Evolutionary conservation across 345 rosid species (phyloP), one percentile per base, ranked within the genome.

Genomic region (Pistacia vera): DNA sequence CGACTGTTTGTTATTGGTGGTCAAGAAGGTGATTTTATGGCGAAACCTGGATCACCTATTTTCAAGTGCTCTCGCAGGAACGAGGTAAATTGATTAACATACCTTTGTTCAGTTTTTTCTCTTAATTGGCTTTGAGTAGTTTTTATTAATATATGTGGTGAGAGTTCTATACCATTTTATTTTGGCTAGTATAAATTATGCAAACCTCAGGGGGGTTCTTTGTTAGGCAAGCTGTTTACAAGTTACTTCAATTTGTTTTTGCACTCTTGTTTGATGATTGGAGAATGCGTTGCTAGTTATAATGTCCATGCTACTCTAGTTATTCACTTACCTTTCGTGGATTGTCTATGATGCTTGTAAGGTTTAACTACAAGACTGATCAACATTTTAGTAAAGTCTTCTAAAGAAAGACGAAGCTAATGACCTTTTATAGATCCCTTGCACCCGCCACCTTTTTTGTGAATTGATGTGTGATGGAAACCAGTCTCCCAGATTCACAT

Each of bases 11-110:
- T 95, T 60, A 80, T 93, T 72, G 99, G 98, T 51, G 99, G 99
- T 71, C 99, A 95, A 85, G 99, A 95, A 81, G 99, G 99, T 77
- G 99, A 95, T 88, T 95, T 93, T 84, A 93, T 95, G 99, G 99
- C 99, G 13, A 93, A 92, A 86, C 97, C 98, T 62, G 98, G 98
- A 87, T 96, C 98, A 4, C 94, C 99, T 22, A 91, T 93, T 78
- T 96, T 93, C 88, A 96, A 96, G 81, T 96, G 99, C 86, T 93
- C 99, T 3, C 91, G 95, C 0, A 90, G 98, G 79, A 84, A 84
- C 81, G 98, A 95, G 95, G 98, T 91, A 78, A 78, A 11, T 0
- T n/a, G 55, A 48, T 41, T 56, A 56, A 57, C 38, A 6, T 56
- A 7, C 8, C 63, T 68, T 28, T n/a, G 16, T 44, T 63, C 13